Conservation (phyloP, 2,329 filamentous ascomycete genomes). For the Onygenales sp. region DNA sequence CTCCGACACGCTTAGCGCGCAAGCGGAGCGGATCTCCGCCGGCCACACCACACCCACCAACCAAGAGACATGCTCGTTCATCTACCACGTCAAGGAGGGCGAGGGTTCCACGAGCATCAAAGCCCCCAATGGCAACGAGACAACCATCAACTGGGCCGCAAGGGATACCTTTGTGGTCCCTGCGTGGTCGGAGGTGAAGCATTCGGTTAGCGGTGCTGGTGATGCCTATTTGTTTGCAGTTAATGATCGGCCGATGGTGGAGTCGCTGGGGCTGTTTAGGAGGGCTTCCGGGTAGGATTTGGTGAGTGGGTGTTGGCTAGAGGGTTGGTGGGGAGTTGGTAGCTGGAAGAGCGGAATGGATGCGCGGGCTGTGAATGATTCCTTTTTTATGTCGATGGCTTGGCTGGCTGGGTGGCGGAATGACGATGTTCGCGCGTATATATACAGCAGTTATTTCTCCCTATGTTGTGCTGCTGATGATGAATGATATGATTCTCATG, state of each 20-base stretch:
- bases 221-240: slow-evolving; percentile 45
- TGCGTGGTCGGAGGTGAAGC: slow-evolving; percentile 42
- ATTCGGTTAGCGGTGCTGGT: slow-evolving; percentile 29
- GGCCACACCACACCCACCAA: slow-evolving; percentile 27
- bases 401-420: too few relatives aligned
- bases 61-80: slow-evolving; percentile 43
- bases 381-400: too few relatives aligned
- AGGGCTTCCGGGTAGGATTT: neutral
- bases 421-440: too few relatives aligned
- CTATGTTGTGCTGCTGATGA: too few relatives aligned
- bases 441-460: too few relatives aligned
- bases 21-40: slow-evolving; percentile 36
- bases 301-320: neutral
- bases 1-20: slow-evolving; percentile 35
- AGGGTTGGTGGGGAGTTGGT: too few relatives aligned
- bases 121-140: slow-evolving; percentile 10
- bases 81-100: slow-evolving; percentile 46
- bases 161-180: slow-evolving; percentile 49
- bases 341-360: too few relatives aligned
- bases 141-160: slow-evolving; percentile 35
- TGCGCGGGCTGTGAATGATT: too few relatives aligned
- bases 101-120: slow-evolving; percentile 33
- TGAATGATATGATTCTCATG: too few relatives aligned
- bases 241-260: slow-evolving; percentile 47
- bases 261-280: slow-evolving; percentile 32